Evolutionary conservation across 2,329 filamentous ascomycete species (phyloP).

Genomic region (Calcarisporium arbuscula): DNA sequence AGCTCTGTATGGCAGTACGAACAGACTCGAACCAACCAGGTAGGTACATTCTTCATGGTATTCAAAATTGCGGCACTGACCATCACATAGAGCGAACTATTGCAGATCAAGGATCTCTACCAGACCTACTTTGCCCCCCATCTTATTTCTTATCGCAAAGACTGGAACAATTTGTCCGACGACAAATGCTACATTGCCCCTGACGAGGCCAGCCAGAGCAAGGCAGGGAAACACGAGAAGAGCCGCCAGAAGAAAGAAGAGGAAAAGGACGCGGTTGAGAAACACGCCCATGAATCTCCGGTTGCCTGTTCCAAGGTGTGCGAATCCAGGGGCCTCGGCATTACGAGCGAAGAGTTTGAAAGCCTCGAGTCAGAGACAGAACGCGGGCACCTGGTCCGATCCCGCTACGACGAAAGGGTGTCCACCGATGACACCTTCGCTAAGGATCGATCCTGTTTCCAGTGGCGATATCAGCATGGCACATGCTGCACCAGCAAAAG

Average conservation of each 20-base stretch:
- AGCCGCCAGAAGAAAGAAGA: slow-evolving; percentile 30
- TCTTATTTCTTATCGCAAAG: slow-evolving; percentile 32
- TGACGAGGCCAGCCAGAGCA: slow-evolving; percentile 27
- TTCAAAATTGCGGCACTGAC: background rate
- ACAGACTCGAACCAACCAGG: slow-evolving; percentile 37
- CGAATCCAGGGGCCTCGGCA: slow-evolving; percentile 29
- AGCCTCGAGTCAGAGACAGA: slow-evolving; percentile 20
- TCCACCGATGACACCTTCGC: slow-evolving; percentile 17
- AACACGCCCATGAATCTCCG: slow-evolving; percentile 36
- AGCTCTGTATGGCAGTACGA: slow-evolving; percentile 48
- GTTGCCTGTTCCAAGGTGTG: slow-evolving; percentile 46
- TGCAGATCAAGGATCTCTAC: slow-evolving; percentile 45
- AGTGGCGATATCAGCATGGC: slow-evolving; percentile 39
- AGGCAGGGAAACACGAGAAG: slow-evolving; percentile 22
- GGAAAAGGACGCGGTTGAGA: slow-evolving; percentile 35
- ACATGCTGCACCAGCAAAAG: slow-evolving; percentile 36
- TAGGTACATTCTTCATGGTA: slow-evolving; percentile 18
- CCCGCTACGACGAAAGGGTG: slow-evolving; percentile 18
- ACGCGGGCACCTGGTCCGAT: slow-evolving; percentile 19
- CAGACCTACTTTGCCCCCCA: slow-evolving; percentile 39
- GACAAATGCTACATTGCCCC: slow-evolving; percentile 38
- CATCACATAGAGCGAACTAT: slow-evolving; percentile 27
- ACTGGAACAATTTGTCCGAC: slow-evolving; percentile 49
- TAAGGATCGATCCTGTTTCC: slow-evolving; percentile 35
- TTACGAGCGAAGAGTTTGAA: slow-evolving; percentile 27